Conservation (phyloP, 2,329 filamentous ascomycete species). For the Pseudogymnoascus sp. region DNA sequence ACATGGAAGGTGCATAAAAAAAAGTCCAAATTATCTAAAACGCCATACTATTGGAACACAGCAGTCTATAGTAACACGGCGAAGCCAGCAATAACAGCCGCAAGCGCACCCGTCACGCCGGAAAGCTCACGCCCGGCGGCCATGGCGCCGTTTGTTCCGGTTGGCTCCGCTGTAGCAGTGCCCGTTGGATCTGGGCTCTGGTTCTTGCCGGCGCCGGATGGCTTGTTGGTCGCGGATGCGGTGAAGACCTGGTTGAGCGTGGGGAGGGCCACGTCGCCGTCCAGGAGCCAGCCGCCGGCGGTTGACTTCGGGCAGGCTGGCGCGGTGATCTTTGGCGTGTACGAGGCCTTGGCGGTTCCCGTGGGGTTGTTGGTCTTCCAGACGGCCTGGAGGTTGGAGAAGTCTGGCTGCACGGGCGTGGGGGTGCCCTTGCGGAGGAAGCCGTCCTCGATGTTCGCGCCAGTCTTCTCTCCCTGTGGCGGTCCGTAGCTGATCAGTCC, state of each 20-base stretch:
- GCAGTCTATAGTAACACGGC: background rate
- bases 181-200: background rate
- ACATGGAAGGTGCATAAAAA: constrained; percentile 12
- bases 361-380: constrained; percentile 68
- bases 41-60: background rate
- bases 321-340: constrained; percentile 56
- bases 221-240: constrained; percentile 13
- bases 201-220: background rate
- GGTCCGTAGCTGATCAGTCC: constrained; percentile 72
- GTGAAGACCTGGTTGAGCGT: constrained; percentile 51
- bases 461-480: constrained; percentile 44
- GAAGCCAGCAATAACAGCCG: background rate
- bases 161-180: background rate
- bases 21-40: constrained; percentile 2
- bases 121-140: background rate
- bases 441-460: constrained; percentile 54
- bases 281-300: constrained; percentile 61
- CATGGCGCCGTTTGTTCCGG: background rate
- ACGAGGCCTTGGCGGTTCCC: constrained; percentile 59
- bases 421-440: constrained; percentile 67
- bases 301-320: constrained; percentile 67
- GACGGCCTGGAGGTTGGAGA: constrained; percentile 65
- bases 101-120: background rate
- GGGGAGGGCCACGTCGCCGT: constrained; percentile 63
- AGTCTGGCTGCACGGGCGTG: constrained; percentile 67